phyloP scores from a whole-genome alignment of 805 yeast species.

The Suhomyces sp. region DNA sequence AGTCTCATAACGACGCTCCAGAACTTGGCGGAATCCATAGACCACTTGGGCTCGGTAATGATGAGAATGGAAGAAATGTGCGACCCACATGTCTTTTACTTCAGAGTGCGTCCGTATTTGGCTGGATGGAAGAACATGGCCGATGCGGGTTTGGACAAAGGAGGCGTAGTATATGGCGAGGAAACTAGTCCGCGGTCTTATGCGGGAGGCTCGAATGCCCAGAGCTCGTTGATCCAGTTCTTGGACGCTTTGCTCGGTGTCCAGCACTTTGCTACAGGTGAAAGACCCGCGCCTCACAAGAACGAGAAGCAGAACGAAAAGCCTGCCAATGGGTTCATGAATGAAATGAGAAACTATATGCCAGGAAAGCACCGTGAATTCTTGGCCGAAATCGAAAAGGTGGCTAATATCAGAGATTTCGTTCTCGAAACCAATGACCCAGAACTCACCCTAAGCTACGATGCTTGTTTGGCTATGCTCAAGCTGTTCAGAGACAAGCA shows the following conservation, averaged over 20 bases:
- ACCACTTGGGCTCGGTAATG: conserved; percentile 65
- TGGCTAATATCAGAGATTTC: conserved; percentile 60
- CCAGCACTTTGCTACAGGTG: conserved; percentile 77
- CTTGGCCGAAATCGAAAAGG: conserved; percentile 54
- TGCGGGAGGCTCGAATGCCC: conserved; percentile 95
- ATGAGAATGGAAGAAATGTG: conserved; percentile 90
- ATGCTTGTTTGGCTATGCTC: conserved; percentile 86
- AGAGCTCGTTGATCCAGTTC: conserved; percentile 83
- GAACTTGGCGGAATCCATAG: conserved; percentile 69
- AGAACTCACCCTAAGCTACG: conserved; percentile 69
- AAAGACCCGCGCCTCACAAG: conserved; percentile 32
- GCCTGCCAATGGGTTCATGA: conserved; percentile 53
- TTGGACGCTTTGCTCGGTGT: conserved; percentile 75
- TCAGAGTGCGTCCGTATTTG: conserved; percentile 78
- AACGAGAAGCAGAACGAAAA: conserved; percentile 1
- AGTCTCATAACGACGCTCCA: conserved; percentile 50
- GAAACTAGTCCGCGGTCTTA: conserved; percentile 52
- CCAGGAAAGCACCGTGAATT: conserved; percentile 83
- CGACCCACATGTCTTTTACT: conserved; percentile 89
- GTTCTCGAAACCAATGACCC: conserved; percentile 50
- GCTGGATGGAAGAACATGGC: conserved; percentile 96
- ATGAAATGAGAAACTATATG: conserved; percentile 87
- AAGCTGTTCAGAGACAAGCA: conserved; percentile 89
- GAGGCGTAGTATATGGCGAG: conserved; percentile 77
- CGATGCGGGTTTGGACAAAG: conserved; percentile 65